A percentile compares a stretch with the other conserved stretches of the same genome.
Conservation (phyloP, 352 stramenopile species). For the Phytopythium litorale region DNA sequence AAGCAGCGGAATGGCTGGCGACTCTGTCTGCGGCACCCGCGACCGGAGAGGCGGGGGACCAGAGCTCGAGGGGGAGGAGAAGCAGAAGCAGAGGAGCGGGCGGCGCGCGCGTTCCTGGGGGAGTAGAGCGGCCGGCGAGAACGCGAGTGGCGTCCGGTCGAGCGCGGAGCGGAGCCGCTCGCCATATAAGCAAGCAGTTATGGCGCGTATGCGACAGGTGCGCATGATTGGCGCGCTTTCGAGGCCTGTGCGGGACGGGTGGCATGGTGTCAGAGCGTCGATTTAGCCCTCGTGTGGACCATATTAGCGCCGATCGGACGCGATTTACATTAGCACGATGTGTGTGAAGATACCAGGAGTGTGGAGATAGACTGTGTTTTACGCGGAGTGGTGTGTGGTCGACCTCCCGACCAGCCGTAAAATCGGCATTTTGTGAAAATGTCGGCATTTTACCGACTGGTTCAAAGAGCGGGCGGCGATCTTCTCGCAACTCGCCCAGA, state of each 20-base stretch:
- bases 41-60: neutral
- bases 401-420: neutral
- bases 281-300: neutral
- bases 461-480: neutral
- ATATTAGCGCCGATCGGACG: neutral
- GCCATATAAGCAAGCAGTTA: constrained; percentile 1
- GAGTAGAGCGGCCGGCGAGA: neutral
- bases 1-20: constrained; percentile 5
- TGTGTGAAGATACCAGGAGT: neutral
- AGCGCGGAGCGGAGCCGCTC: neutral
- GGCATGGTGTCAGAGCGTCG: neutral
- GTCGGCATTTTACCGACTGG: neutral
- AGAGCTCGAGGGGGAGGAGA: neutral
- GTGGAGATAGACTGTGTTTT: neutral
- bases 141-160: neutral
- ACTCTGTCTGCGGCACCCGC: neutral
- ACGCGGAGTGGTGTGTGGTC: neutral
- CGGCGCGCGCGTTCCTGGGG: neutral
- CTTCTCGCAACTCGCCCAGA: neutral
- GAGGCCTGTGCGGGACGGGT: neutral
- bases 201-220: constrained; percentile 5
- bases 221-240: neutral
- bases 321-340: neutral
- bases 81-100: neutral
- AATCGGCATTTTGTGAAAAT: neutral